Base-by-base conservation (phyloP, 148 eudicot species). In the Drosera capensis region DNA sequence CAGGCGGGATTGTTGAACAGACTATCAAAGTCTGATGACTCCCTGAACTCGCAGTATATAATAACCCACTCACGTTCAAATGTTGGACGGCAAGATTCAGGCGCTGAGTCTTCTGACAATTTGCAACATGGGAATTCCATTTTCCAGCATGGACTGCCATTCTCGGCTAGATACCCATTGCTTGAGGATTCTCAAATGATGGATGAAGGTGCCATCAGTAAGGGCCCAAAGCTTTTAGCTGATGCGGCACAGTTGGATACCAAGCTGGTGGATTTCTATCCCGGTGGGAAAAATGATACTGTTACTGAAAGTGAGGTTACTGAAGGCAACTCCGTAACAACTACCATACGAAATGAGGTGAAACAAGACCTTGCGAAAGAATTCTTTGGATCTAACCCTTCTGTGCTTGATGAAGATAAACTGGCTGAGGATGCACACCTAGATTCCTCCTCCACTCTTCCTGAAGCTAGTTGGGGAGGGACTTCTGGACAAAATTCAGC, bases 1-100 rank as follows among this genome's bases (percentile, higher is more conserved):
- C 82, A 80, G 59, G 78, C 59, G 45, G 94, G 74, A 61, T 60
- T 71, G 47, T 80, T 77, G 29, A 74, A 49, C 63, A 58, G 95
- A 71, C 64, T 84, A 47, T 78, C 99, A 21, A 90, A 85, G 59
- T 90, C 99, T 15, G 99, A 90, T 46, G 99, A 90, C 67, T 78
- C 87, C 7, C 81, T 70, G 40, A 66, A 60, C 68, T 57, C 95
- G 35, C 87, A 80, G 68, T 68, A 78, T 58, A 67, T 78, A 26
- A 62, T 71, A 46, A 70, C 79, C 43, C 83, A 74, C 57, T 57
- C 88, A 14, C 70, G 47, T 29, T 35, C 75, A 62, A 68, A 64
- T 45, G 45, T 35, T 29, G 52, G 67, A 25, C 69, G 67, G 58
- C 76, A 64, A 29, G 82, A 77, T 47, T 41, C 49, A 23, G 45